Percentiles rank a stretch among this genome's conserved stretches.
Conservation (phyloP, 2,329 filamentous ascomycete genomes). For the Diplocarpon mali region DNA sequence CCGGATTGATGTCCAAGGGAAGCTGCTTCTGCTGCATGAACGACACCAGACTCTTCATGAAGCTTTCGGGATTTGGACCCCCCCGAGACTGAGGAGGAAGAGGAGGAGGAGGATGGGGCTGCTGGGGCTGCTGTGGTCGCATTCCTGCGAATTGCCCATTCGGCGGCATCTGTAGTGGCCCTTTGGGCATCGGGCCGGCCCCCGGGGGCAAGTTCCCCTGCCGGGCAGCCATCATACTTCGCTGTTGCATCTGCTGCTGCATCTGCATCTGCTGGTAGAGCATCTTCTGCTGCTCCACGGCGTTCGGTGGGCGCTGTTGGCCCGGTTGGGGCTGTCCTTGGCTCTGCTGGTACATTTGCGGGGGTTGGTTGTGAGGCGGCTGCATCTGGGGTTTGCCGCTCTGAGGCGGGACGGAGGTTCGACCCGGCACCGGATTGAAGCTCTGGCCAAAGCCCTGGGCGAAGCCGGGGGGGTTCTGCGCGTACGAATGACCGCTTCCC, state of each 20-base stretch:
- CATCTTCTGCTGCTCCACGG: conserved; percentile 61
- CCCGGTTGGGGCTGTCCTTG: conserved; percentile 22
- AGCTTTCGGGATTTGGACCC: conserved; percentile 44
- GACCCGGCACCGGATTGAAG: conserved; percentile 44
- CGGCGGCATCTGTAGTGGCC: conserved; percentile 41
- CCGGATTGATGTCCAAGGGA: conserved; percentile 63
- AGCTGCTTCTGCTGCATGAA: conserved; percentile 68
- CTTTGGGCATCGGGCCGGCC: conserved; percentile 21
- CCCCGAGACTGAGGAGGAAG: conserved; percentile 29
- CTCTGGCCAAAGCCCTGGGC: conserved; percentile 46
- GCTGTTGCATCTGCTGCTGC: conserved; percentile 57
- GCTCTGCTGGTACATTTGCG: conserved; percentile 31
- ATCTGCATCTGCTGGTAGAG: conserved; percentile 78
- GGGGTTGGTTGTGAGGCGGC: conserved; percentile 23
- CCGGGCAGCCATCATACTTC: conserved; percentile 28
- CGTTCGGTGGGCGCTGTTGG: conserved; percentile 33
- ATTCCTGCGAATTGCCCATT: conserved; percentile 47
- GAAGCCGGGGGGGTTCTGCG: conserved; percentile 45
- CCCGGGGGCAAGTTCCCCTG: conserved; percentile 34
- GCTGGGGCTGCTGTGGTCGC: conserved; percentile 41
- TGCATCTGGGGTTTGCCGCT: conserved; percentile 34
- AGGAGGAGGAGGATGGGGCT: conserved; percentile 34
- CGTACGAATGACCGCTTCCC: conserved; percentile 55
- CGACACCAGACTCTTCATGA: conserved; percentile 37
- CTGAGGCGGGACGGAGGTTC: conserved; percentile 43